phyloP scores from a whole-genome alignment of 2,329 filamentous ascomycete genomes.

The Anisogramma anomala region DNA sequence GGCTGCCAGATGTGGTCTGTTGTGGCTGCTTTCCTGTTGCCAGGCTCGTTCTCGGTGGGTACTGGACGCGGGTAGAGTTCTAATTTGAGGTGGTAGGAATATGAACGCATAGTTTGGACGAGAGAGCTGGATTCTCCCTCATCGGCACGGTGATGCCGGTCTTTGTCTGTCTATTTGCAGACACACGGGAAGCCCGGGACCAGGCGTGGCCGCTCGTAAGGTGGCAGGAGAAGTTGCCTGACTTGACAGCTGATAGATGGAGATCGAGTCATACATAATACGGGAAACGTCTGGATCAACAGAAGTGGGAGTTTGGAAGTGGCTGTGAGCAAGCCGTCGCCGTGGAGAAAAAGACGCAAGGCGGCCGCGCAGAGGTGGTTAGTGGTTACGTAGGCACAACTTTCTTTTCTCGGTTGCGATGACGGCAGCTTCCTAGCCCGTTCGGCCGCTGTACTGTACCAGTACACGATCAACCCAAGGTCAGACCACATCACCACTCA shows the following conservation, averaged over 20 bases:
- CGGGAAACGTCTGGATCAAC: neutral
- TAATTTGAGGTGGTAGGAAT: slow-evolving; percentile 56
- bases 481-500: no score
- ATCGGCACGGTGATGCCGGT: neutral
- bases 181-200: no score
- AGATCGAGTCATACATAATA: slow-evolving; percentile 7
- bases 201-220: neutral
- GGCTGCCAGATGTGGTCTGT: slow-evolving; percentile 38
- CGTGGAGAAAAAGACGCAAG: neutral
- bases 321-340: neutral
- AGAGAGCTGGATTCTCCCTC: neutral
- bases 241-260: neutral
- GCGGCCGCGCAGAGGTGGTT: no score
- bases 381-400: no score
- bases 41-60: slow-evolving; percentile 13
- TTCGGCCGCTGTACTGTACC: no score
- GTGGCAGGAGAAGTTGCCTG: slow-evolving; percentile 5
- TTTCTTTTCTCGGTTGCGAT: no score
- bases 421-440: no score
- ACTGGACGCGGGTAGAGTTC: slow-evolving; percentile 45
- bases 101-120: slow-evolving; percentile 40
- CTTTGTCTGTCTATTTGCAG: neutral
- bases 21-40: slow-evolving; percentile 9
- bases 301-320: neutral
- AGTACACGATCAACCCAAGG: no score